These are phyloP conservation scores for Globisporangium yorkense DNA, from an alignment of 352 stramenopile species.

Conservation along the genomic window DNA sequence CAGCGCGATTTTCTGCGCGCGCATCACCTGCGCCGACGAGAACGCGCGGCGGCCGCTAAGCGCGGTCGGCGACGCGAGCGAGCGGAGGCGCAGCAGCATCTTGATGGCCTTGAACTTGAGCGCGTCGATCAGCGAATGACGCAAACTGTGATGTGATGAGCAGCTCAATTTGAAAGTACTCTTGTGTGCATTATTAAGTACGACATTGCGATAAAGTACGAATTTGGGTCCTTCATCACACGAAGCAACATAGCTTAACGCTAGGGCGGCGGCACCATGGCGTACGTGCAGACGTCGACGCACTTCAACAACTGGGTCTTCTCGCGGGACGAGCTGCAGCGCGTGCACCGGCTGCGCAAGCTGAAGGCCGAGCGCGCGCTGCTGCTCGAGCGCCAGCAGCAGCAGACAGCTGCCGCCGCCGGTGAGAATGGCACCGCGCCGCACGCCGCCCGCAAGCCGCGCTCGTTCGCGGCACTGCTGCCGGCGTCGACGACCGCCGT, in stretches of 20 bases:
- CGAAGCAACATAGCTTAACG: not conserved
- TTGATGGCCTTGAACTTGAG: not conserved
- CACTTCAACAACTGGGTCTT: constrained; percentile 91
- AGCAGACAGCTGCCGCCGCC: not conserved
- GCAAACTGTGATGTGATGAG: not conserved
- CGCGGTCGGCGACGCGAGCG: not conserved
- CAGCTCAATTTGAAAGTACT: no score
- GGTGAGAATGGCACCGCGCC: constrained; percentile 9
- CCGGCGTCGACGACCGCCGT: constrained; percentile 54
- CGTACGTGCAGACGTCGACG: constrained; percentile 79
- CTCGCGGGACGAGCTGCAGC: constrained; percentile 47
- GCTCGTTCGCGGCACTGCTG: constrained; percentile 75
- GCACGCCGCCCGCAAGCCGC: constrained; percentile 43
- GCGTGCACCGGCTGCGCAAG: constrained; percentile 49
- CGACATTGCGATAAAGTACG: not conserved
- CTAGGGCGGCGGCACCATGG: constrained; percentile 28
- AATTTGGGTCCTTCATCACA: not conserved
- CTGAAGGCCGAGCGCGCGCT: constrained; percentile 58
- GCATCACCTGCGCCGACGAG: constrained; percentile 29
- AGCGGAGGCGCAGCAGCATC: not conserved
- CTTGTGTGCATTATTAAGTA: not conserved
- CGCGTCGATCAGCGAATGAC: not conserved
- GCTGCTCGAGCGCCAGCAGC: constrained; percentile 55
- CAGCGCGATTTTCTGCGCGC: constrained; percentile 37
- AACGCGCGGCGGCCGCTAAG: not conserved